Evolutionary conservation across 805 yeast species (phyloP).

Genomic region (Schwanniomyces pseudopolymorphus): DNA sequence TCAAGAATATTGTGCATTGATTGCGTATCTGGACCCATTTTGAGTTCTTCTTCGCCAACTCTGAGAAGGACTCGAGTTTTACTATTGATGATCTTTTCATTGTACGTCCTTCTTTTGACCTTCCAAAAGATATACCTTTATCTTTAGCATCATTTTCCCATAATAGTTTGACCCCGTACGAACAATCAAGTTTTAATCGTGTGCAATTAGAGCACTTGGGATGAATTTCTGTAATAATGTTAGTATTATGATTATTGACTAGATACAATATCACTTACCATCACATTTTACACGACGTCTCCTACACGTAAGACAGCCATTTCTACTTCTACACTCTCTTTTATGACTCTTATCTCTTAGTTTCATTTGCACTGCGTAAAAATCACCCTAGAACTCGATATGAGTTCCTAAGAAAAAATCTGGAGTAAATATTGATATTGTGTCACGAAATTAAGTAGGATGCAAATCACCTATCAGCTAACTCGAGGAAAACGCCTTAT

Average conservation of each 20-base stretch:
- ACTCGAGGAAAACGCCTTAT: too few relatives aligned
- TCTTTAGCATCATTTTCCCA: conserved; percentile 37
- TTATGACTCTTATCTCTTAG: not conserved
- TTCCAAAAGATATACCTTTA: conserved; percentile 28
- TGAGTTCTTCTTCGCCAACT: too few relatives aligned
- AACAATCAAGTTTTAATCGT: conserved; percentile 10
- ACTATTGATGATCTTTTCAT: not conserved
- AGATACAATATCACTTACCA: conserved; percentile 2
- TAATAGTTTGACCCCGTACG: conserved; percentile 3
- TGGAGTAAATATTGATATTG: too few relatives aligned
- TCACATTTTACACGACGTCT: conserved; percentile 15
- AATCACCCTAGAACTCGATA: too few relatives aligned
- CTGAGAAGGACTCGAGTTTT: not conserved
- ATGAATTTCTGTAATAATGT: conserved; percentile 17
- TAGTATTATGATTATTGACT: not conserved
- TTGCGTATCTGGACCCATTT: not conserved
- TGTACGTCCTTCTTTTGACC: conserved; percentile 14
- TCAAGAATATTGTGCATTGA: conserved; percentile 12
- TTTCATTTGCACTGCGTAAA: not conserved
- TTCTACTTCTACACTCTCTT: conserved; percentile 15
- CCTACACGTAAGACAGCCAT: conserved; percentile 16
- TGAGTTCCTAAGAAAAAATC: too few relatives aligned
- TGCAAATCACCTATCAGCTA: too few relatives aligned
- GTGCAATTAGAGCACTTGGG: conserved; percentile 32
- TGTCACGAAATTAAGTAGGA: too few relatives aligned